Evolutionary conservation across 2,329 filamentous ascomycete genomes (phyloP), one percentile per base, ranked within the genome.

Genomic region (Exophiala aquamarina): DNA sequence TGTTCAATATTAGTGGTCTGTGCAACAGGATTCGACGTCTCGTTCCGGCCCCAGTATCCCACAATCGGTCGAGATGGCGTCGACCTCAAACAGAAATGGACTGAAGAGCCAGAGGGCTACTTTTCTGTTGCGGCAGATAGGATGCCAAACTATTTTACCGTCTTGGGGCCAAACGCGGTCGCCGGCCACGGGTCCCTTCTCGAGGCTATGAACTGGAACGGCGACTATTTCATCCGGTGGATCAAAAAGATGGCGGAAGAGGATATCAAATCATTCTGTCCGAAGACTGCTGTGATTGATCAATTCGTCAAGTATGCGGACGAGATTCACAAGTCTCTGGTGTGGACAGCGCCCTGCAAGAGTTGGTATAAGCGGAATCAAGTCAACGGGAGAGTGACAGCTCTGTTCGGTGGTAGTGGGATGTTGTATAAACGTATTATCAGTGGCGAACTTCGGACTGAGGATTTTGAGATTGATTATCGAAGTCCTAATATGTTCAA

Each of bases 351-450:
- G 32, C 32, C 32, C 8, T 34, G 32, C 14, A 34, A 34, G 32
- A 34, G 32, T n/a, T 80, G 76, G 77, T 81, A 80, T 58, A 73
- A 75, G 57, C 65, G 68, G 19, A 66, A 66, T 18, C 64, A 56
- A 2, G 58, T 65, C 3, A 66, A 73, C 32, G 71, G 73, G 17
- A 62, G 69, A 23, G 66, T 76, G 26, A 66, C 69, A 14, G 72
- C 71, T 4, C 59, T 70, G n/a, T 75, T 69, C 56, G 66, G 68
- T 11, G 72, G 72, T 18, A 69, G 65, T 47, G 62, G 32, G n/a
- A 34, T 34, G 32, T n/a, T 34, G 6, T 34, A 34, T 18, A 34
- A 18, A 18, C 32, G 32, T 8, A 34, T 34, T 14, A 34, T 34
- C 14, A 18, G 32, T 8, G 38, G 45, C 38, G 47, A 50, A 17